Evolutionary conservation across 1,284 basidiomycete species (phyloP), one percentile per base, ranked within the genome.

Genomic region (Inonotus hispidus): DNA sequence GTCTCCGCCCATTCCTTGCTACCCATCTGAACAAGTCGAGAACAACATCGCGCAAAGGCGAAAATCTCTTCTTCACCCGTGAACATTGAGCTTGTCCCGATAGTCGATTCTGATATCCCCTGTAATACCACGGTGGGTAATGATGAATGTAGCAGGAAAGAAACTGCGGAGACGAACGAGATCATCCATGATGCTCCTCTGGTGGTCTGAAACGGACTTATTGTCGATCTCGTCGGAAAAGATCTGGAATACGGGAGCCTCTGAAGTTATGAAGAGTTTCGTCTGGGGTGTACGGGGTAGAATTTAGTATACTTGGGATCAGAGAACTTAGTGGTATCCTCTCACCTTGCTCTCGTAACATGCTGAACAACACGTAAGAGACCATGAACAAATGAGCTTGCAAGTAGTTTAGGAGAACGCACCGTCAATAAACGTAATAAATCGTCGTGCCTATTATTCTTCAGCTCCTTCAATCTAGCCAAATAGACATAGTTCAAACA

Each of bases 381-480:
- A 13, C 25, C 37, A 16, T 27, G 29, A 37, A 45, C 8, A 29
- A 13, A 29, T 43, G n/a, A n/a, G 45, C 32, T 39, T 11, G 3
- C 8, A 58, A 49, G 46, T 49, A 25, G 35, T 27, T 53, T 10
- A 50, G 21, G 55, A 62, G 46, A 21, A 77, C 81, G 68, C 67
- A 82, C 91, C 92, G 77, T 99, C 96, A 69, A 99, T 90, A 69
- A 98, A 98, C 0, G 95, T 97, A 73, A 99, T 99, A 72, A 99
- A 98, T 63, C 97, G 80, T 63, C 96, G 80, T 6, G 95, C 95
- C 88, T 91, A 62, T 37, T 6, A 14, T 11, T 35, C 27, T 27
- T 32, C 45, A 16, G n/a, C 27, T 60, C 54, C 43, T 29, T 62
- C 21, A 59, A 37, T 14, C 37, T 23, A 37, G n/a, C 10, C 21